Evolutionary conservation across 2,329 filamentous ascomycete species (phyloP), one percentile per base, ranked within the genome.

Genomic region (Clonostachys rosea): DNA sequence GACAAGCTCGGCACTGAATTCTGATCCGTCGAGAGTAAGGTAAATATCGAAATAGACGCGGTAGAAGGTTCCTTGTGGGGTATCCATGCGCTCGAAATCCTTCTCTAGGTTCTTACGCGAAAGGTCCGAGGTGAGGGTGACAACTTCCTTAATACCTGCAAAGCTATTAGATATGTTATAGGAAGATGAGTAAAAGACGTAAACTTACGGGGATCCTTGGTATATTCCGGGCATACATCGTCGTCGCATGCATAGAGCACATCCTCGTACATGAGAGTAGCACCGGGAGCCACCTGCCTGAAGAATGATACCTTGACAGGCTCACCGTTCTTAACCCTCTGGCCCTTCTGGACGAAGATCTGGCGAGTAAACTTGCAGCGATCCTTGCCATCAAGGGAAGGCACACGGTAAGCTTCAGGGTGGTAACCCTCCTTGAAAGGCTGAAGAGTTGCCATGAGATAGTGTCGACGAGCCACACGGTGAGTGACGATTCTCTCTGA

Each of bases 381-480:
- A 62, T 99, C 94, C 68, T 96, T 96, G 61, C 94, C 94, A 59
- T 99, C 94, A 48, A 99, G 79, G 52, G 89, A 95, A 16, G 94
- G 94, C 20, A 97, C 94, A 63, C 94, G 91, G 74, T 97, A 99
- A 45, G 95, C 91, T 68, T 99, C 94, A 11, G 94, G 94, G 65
- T 99, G 94, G 67, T 97, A 95, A 16, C 94, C 94, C 67, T 97
- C 94, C 71, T 97, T 97, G 78, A 99, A 99, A 2, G 94, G 94
- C 66, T 99, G 94, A 34, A 99, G 79, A 2, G 94, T 99, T 40
- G 92, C 94, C 94, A 99, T 97, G 59, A 99, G 89, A 70, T 99
- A 99, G 71, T 99, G 94, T 52, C 94, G 85, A 74, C 94, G 88
- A 42, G 94, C 94, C 49, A 99, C 90, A 78, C 94, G 92, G 62